These are phyloP conservation scores for Cladophialophora immunda DNA, from an alignment of 2,329 filamentous ascomycete species.

Conservation along the genomic window DNA sequence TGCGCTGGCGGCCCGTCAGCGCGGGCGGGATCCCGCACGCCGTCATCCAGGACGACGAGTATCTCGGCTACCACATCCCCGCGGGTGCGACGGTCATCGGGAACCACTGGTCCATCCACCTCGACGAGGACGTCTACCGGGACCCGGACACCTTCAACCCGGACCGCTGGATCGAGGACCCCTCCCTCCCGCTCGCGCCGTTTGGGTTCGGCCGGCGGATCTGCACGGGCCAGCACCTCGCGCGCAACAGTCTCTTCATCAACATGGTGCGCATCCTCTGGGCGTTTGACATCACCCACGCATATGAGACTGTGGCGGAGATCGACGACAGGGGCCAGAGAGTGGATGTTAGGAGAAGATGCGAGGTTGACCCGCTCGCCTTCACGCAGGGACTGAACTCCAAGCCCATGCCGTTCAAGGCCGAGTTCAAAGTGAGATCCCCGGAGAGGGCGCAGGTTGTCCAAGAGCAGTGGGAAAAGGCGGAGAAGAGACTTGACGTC, in stretches of 20 bases:
- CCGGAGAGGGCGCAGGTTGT: not conserved
- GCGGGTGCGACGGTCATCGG: constrained; percentile 57
- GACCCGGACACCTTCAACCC: constrained; percentile 53
- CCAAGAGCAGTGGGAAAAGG: not conserved
- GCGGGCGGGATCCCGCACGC: constrained; percentile 46
- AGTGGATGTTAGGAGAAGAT: not conserved
- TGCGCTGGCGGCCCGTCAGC: constrained; percentile 52
- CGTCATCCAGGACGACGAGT: constrained; percentile 58
- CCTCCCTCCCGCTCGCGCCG: constrained; percentile 57
- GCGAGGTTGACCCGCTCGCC: constrained; percentile 56
- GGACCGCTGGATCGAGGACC: constrained; percentile 42
- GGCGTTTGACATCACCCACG: constrained; percentile 27
- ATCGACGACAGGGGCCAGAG: not conserved
- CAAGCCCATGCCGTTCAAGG: constrained; percentile 20
- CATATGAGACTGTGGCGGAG: not conserved
- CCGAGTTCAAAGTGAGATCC: constrained; percentile 4
- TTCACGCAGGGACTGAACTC: constrained; percentile 39
- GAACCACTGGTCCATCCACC: constrained; percentile 57
- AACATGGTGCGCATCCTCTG: constrained; percentile 62
- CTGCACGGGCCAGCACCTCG: constrained; percentile 50
- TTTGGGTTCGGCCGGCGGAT: constrained; percentile 65
- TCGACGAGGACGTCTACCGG: constrained; percentile 52
- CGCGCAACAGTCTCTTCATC: constrained; percentile 54
- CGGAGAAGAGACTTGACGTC: not conserved
- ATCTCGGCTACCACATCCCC: constrained; percentile 60